Evolutionary conservation across 2,329 filamentous ascomycete species (phyloP).

Genomic region (Curvularia spicifera): DNA sequence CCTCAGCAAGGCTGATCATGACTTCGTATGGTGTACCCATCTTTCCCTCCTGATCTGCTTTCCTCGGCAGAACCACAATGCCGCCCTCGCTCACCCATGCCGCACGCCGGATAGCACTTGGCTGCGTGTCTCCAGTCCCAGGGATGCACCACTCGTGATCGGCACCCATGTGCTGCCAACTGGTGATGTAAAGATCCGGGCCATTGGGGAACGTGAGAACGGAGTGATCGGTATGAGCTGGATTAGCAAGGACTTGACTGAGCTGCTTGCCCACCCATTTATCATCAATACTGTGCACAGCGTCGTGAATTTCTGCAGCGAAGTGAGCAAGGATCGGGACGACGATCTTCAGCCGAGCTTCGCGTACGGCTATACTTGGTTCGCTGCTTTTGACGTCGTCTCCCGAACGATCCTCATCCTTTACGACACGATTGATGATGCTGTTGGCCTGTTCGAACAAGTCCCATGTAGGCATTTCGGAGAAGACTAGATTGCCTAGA

Average conservation of each 20-base stretch:
- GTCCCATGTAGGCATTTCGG: neutral
- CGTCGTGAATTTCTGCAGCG: conserved; percentile 1
- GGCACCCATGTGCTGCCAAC: conserved; percentile 35
- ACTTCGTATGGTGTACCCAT: conserved; percentile 20
- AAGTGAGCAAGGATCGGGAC: neutral
- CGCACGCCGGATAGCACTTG: conserved; percentile 31
- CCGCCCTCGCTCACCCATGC: conserved; percentile 31
- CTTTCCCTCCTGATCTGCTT: conserved; percentile 7
- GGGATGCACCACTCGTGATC: conserved; percentile 35
- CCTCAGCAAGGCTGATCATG: conserved; percentile 26
- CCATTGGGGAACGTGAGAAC: conserved; percentile 23
- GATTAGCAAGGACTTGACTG: neutral
- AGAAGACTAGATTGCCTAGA: conserved; percentile 8
- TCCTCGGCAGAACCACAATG: conserved; percentile 30
- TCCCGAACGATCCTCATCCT: neutral
- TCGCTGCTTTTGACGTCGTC: neutral
- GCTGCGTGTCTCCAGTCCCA: conserved; percentile 20
- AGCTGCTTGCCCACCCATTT: conserved; percentile 4
- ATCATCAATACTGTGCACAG: conserved; percentile 3
- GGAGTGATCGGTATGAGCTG: neutral
- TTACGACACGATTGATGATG: neutral
- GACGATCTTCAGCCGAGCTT: neutral
- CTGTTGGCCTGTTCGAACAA: neutral
- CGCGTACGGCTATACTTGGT: neutral
- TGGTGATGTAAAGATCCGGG: conserved; percentile 38